These are phyloP conservation scores for Eutrema japonicum DNA, from an alignment of 345 rosid genomes.

Conservation along the genomic window DNA sequence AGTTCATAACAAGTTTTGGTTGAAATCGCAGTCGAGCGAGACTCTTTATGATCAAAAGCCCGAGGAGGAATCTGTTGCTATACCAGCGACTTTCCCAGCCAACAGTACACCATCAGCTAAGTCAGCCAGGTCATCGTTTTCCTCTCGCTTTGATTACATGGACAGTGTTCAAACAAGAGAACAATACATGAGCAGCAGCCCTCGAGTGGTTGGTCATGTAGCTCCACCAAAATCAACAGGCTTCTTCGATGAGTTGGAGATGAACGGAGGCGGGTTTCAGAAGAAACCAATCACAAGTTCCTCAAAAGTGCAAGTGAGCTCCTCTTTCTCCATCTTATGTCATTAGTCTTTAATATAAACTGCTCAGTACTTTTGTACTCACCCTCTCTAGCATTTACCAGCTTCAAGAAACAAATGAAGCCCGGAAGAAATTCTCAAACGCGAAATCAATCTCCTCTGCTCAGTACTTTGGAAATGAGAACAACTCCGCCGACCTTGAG, in stretches of 20 bases:
- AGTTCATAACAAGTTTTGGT: not conserved
- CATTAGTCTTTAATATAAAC: not conserved
- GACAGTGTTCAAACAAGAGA: slow-evolving; percentile 69
- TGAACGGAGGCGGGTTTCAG: slow-evolving; percentile 68
- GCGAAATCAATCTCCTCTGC: slow-evolving; percentile 96
- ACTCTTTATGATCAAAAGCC: slow-evolving; percentile 96
- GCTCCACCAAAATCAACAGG: slow-evolving; percentile 85
- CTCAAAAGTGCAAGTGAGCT: slow-evolving; percentile 67
- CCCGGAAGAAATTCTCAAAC: slow-evolving; percentile 89
- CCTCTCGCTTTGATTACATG: slow-evolving; percentile 86
- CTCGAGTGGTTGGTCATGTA: slow-evolving; percentile 82
- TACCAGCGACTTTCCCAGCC: slow-evolving; percentile 51
- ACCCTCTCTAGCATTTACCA: slow-evolving; percentile 25
- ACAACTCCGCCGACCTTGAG: slow-evolving; percentile 54
- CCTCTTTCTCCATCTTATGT: not conserved
- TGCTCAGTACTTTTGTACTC: not conserved
- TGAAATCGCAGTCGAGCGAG: slow-evolving; percentile 67
- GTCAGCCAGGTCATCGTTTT: slow-evolving; percentile 59
- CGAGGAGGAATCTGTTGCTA: slow-evolving; percentile 68
- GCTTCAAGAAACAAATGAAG: slow-evolving; percentile 88
- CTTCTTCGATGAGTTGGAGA: slow-evolving; percentile 85
- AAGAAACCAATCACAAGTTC: slow-evolving; percentile 65
- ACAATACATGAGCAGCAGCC: slow-evolving; percentile 49
- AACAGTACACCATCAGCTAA: slow-evolving; percentile 50
- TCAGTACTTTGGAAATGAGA: slow-evolving; percentile 81